phyloP scores from a whole-genome alignment of 1,139 yeast species.

The Pichia norvegensis region DNA sequence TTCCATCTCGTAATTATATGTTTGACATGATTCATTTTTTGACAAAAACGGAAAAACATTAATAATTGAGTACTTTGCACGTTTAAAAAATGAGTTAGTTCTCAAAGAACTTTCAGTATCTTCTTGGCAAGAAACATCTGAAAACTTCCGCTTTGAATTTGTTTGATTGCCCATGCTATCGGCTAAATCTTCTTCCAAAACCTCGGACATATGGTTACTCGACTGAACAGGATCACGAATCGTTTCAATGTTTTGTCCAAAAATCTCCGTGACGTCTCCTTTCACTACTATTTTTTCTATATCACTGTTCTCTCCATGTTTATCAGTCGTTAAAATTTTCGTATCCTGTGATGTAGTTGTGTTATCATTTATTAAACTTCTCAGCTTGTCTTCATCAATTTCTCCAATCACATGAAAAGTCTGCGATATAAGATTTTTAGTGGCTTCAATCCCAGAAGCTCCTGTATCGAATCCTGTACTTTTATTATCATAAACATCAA shows the following conservation, averaged over 20 bases:
- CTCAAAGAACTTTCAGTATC: background rate
- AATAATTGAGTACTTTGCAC: background rate
- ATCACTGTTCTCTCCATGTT: too few relatives aligned
- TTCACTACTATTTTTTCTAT: too few relatives aligned
- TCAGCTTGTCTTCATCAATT: background rate
- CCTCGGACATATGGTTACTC: too few relatives aligned
- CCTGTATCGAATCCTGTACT: slow-evolving; percentile 10
- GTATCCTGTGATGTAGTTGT: too few relatives aligned
- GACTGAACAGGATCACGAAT: too few relatives aligned
- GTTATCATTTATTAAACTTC: background rate
- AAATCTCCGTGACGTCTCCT: too few relatives aligned
- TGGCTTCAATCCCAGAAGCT: background rate
- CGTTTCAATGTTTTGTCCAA: too few relatives aligned
- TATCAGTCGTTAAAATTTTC: too few relatives aligned
- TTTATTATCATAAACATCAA: slow-evolving; percentile 18
- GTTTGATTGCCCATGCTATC: background rate
- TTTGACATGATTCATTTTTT: too few relatives aligned
- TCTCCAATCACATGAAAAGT: background rate
- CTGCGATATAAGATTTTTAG: background rate
- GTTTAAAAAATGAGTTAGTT: background rate
- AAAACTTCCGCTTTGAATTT: background rate
- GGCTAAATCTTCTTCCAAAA: too few relatives aligned
- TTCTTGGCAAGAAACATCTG: background rate
- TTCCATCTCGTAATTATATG: too few relatives aligned
- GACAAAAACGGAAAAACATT: background rate